Evolutionary conservation across 164 flowering plant species (phyloP).

Genomic region (Vitis riparia): DNA sequence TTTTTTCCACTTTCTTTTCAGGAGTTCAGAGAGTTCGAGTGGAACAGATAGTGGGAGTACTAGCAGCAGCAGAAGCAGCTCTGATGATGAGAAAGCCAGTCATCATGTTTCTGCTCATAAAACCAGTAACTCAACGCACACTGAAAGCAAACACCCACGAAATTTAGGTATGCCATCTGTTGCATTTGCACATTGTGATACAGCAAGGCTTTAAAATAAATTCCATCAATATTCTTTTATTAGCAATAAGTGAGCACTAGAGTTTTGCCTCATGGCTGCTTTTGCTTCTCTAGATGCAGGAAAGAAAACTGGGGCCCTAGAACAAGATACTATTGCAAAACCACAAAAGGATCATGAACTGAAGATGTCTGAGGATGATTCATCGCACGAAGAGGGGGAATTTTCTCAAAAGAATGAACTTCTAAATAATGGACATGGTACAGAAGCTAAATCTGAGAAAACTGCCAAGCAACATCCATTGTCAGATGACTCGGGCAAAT

Average conservation of each 20-base stretch:
- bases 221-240: neutral
- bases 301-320: slow-evolving; percentile 24
- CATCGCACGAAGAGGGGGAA: slow-evolving; percentile 61
- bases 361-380: slow-evolving; percentile 22
- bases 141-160: slow-evolving; percentile 14
- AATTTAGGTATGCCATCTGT: slow-evolving; percentile 21
- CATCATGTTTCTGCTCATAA: slow-evolving; percentile 26
- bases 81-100: slow-evolving; percentile 45
- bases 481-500: slow-evolving; percentile 39
- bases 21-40: slow-evolving; percentile 54
- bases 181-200: neutral
- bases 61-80: slow-evolving; percentile 36
- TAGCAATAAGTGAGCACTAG: neutral
- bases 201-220: neutral
- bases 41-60: slow-evolving; percentile 39
- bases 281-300: slow-evolving; percentile 21
- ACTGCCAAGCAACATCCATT: slow-evolving; percentile 14
- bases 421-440: slow-evolving; percentile 39
- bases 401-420: slow-evolving; percentile 29
- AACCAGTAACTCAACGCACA: slow-evolving; percentile 12
- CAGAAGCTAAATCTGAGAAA: slow-evolving; percentile 23
- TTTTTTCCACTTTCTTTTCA: slow-evolving; percentile 10
- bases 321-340: slow-evolving; percentile 17
- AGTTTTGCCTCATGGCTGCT: slow-evolving; percentile 3
- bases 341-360: slow-evolving; percentile 19